Percentiles rank a stretch among this genome's conserved stretches.
phyloP scores from a whole-genome alignment of 2,329 filamentous ascomycete species.

The Exophiala phaeomuriformis region DNA sequence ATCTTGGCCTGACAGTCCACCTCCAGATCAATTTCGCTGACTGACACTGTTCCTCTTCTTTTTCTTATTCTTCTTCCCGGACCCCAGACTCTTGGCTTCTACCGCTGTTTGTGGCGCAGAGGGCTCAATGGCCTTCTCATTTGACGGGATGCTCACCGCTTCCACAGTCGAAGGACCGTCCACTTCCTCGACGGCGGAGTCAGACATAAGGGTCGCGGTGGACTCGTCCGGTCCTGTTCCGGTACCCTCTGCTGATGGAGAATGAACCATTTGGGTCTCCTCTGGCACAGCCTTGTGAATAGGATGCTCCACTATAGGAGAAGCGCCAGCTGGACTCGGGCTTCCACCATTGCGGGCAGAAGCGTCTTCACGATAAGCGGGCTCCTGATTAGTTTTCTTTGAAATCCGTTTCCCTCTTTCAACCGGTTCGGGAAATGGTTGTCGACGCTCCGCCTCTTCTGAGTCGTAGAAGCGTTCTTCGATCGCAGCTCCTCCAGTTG shows the following conservation, averaged over 20 bases:
- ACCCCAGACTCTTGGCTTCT: not conserved
- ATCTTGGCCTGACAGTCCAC: not conserved
- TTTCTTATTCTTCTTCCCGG: not conserved
- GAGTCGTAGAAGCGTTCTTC: no score
- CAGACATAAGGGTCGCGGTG: not conserved
- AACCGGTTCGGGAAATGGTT: no score
- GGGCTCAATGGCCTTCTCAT: not conserved
- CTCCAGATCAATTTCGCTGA: not conserved
- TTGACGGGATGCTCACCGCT: not conserved
- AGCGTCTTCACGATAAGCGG: no score
- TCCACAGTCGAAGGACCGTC: not conserved
- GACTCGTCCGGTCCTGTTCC: not conserved
- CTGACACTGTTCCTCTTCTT: conserved; percentile 3
- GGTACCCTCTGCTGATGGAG: not conserved
- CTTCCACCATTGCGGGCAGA: no score
- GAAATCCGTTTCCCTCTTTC: no score
- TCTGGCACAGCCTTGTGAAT: not conserved
- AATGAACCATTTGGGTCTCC: not conserved
- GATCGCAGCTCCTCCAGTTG: no score
- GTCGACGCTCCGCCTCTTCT: no score
- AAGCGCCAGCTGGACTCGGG: no score
- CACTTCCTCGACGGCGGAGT: not conserved
- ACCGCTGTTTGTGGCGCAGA: not conserved
- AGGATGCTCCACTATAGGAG: not conserved
- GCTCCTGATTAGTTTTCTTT: no score